These are phyloP conservation scores for Seminavis robusta DNA, from an alignment of 108 stramenopile species.

Conservation along the genomic window DNA sequence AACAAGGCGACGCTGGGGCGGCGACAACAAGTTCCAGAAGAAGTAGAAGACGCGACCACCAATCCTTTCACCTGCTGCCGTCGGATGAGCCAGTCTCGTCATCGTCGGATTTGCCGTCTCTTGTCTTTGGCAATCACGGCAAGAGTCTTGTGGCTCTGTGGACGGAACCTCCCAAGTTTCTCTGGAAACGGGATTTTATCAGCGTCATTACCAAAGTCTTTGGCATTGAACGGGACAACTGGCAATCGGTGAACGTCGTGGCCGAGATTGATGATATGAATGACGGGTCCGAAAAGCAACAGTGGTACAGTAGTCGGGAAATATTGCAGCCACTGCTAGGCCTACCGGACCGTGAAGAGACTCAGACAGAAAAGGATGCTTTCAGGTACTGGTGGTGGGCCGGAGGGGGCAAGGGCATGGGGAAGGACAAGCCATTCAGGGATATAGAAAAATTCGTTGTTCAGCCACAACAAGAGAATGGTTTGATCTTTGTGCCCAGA, in stretches of 20 bases:
- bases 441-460: no score
- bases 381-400: no score
- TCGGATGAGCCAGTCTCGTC: neutral
- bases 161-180: conserved; percentile 19
- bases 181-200: conserved; percentile 58
- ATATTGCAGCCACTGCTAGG: no score
- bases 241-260: conserved; percentile 56
- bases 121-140: conserved; percentile 74
- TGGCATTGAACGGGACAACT: conserved; percentile 56
- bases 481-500: no score
- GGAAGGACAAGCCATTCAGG: no score
- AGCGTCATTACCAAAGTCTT: conserved; percentile 71
- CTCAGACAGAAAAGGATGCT: no score
- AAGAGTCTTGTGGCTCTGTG: conserved; percentile 49
- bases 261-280: conserved; percentile 5
- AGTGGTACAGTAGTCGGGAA: no score
- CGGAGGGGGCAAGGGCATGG: no score
- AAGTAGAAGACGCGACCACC: neutral
- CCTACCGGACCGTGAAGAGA: no score
- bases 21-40: neutral
- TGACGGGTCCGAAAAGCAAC: neutral
- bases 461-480: no score
- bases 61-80: neutral
- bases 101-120: conserved; percentile 29
- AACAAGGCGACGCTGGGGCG: conserved; percentile 8